phyloP scores from a whole-genome alignment of 257 asterid species.

The Scutellaria barbata region DNA sequence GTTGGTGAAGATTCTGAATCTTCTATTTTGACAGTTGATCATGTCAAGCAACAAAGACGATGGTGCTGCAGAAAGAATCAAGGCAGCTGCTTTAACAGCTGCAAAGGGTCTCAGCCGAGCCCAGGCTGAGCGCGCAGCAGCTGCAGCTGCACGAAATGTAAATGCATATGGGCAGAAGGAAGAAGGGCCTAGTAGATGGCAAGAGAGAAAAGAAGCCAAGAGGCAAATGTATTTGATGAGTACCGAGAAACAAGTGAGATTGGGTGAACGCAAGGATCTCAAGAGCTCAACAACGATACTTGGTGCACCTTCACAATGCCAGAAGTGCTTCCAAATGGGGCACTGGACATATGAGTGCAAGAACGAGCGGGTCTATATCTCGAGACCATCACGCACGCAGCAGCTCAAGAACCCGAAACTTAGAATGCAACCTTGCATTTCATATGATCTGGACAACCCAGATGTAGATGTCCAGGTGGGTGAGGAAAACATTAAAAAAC shows the following conservation, averaged over 20 bases:
- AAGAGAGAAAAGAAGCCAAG: slow-evolving; percentile 98
- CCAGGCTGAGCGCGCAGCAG: slow-evolving; percentile 97
- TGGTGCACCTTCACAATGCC: slow-evolving; percentile 79
- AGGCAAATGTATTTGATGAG: slow-evolving; percentile 96
- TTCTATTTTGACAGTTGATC: slow-evolving; percentile 28
- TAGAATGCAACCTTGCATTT: slow-evolving; percentile 68
- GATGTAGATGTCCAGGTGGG: slow-evolving; percentile 53
- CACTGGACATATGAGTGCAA: slow-evolving; percentile 98
- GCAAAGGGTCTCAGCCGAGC: slow-evolving; percentile 98
- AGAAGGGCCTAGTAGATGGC: slow-evolving; percentile 99
- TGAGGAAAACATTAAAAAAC: slow-evolving; percentile 53
- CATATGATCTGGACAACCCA: slow-evolving; percentile 71
- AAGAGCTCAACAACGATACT: slow-evolving; percentile 53
- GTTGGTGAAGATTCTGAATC: not conserved
- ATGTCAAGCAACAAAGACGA: slow-evolving; percentile 79
- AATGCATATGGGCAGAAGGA: slow-evolving; percentile 99
- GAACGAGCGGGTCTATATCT: slow-evolving; percentile 88
- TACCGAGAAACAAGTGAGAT: slow-evolving; percentile 87
- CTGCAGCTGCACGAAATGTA: slow-evolving; percentile 93
- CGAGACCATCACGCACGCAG: slow-evolving; percentile 89
- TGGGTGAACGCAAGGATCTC: slow-evolving; percentile 84
- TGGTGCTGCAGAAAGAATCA: slow-evolving; percentile 81
- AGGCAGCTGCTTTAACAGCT: slow-evolving; percentile 86
- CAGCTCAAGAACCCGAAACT: slow-evolving; percentile 88
- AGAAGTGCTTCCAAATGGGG: slow-evolving; percentile 85